Conservation (phyloP, 73 alveolate genomes). For the Durusdinium trenchii region DNA sequence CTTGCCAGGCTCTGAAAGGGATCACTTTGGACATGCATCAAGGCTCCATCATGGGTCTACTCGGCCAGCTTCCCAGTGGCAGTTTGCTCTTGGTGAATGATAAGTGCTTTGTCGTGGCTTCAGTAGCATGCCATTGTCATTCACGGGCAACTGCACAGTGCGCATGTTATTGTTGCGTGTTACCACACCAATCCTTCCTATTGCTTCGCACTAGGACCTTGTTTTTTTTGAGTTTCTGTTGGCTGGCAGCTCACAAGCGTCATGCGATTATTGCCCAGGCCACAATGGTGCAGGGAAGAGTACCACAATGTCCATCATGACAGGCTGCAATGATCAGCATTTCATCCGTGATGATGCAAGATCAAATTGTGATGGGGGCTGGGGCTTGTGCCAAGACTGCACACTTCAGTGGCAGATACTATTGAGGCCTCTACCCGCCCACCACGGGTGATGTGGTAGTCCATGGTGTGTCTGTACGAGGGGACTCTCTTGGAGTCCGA, state of each 20-base stretch:
- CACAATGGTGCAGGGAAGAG: slow-evolving; percentile 97
- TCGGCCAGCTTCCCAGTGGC: slow-evolving; percentile 71
- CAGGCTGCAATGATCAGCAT: slow-evolving; percentile 41
- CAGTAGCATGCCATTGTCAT: too few species aligned
- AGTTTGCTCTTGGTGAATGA: too few species aligned
- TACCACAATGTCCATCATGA: slow-evolving; percentile 96
- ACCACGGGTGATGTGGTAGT: slow-evolving; percentile 96
- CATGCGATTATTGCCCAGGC: neutral
- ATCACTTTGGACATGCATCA: slow-evolving; percentile 95
- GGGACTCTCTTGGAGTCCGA: slow-evolving; percentile 89
- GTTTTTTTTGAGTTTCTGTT: neutral
- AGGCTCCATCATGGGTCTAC: slow-evolving; percentile 96
- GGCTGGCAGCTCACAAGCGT: too few species aligned
- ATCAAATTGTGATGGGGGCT: too few species aligned
- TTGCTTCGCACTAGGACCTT: neutral
- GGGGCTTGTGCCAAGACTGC: neutral
- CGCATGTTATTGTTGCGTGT: neutral
- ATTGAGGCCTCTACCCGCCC: slow-evolving; percentile 96
- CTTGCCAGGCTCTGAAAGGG: slow-evolving; percentile 95
- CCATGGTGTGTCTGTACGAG: slow-evolving; percentile 95
- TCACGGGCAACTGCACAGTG: neutral
- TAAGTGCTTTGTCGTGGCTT: too few species aligned
- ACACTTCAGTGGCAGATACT: neutral
- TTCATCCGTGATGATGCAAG: neutral
- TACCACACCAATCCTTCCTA: neutral